Percentiles rank a stretch among this genome's conserved stretches.
Conservation (phyloP, 768 basidiomycete genomes). For the Lepiota brunneoincarnata region DNA sequence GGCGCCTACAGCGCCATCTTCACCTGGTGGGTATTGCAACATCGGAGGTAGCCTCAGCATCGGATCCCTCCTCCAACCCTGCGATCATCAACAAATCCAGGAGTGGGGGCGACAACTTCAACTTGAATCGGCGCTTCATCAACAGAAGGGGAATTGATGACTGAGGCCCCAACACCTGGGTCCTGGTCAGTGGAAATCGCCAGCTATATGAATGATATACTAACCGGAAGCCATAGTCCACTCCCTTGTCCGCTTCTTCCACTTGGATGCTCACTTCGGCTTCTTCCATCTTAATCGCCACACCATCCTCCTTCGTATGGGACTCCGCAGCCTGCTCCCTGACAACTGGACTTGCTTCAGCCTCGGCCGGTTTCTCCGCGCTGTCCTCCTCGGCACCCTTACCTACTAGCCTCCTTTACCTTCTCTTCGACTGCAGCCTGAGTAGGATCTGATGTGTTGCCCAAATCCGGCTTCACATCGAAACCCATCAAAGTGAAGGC, state of each 20-base stretch:
- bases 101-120: conserved; percentile 3
- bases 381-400: background rate
- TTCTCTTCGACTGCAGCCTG: background rate
- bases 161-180: background rate
- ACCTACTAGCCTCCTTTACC: background rate
- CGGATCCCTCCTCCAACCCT: conserved; percentile 3
- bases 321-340: background rate
- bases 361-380: background rate
- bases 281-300: background rate
- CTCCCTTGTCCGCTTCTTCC: background rate
- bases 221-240: background rate
- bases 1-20: background rate
- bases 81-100: background rate
- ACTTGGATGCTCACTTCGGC: background rate
- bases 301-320: background rate
- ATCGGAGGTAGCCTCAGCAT: background rate
- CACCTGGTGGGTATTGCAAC: too few species aligned
- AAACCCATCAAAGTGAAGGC: background rate
- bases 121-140: conserved; percentile 1
- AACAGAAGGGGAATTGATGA: background rate
- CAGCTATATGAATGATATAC: background rate
- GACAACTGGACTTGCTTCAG: background rate
- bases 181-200: background rate
- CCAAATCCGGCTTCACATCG: background rate
- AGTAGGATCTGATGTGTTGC: background rate